Evolutionary conservation across 1,284 basidiomycete species (phyloP).

Genomic region (Ceratobasidium sp.): DNA sequence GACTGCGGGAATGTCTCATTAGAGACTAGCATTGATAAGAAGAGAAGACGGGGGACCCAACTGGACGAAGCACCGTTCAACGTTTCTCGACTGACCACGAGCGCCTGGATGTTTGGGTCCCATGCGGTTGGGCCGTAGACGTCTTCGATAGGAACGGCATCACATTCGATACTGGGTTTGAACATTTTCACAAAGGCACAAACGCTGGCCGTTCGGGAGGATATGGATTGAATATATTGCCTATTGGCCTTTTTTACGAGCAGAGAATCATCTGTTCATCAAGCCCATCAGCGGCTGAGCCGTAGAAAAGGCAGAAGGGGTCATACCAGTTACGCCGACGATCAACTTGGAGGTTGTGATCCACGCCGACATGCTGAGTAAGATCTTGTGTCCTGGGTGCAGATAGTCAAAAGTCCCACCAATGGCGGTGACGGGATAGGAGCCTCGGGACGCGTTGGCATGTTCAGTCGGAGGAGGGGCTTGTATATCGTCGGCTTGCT

Average conservation of each 20-base stretch:
- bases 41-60: slow-evolving; percentile 46
- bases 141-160: slow-evolving; percentile 78
- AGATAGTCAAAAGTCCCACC: slow-evolving; percentile 96
- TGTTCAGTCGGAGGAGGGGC: background rate
- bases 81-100: slow-evolving; percentile 90
- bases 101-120: slow-evolving; percentile 83
- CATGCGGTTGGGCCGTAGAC: slow-evolving; percentile 87
- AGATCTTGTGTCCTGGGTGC: slow-evolving; percentile 96
- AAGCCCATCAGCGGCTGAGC: background rate
- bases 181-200: slow-evolving; percentile 72
- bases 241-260: slow-evolving; percentile 78
- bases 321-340: slow-evolving; percentile 81
- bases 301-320: background rate
- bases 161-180: slow-evolving; percentile 65
- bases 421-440: slow-evolving; percentile 61
- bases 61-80: slow-evolving; percentile 74
- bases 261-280: slow-evolving; percentile 67
- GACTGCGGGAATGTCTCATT: slow-evolving; percentile 56
- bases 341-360: slow-evolving; percentile 82
- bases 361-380: slow-evolving; percentile 90
- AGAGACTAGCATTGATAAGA: slow-evolving; percentile 5
- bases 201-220: slow-evolving; percentile 62
- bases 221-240: slow-evolving; percentile 72
- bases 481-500: background rate
- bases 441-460: background rate